phyloP scores from a whole-genome alignment of 495 filamentous ascomycete species.

The Hyaloscypha variabilis region DNA sequence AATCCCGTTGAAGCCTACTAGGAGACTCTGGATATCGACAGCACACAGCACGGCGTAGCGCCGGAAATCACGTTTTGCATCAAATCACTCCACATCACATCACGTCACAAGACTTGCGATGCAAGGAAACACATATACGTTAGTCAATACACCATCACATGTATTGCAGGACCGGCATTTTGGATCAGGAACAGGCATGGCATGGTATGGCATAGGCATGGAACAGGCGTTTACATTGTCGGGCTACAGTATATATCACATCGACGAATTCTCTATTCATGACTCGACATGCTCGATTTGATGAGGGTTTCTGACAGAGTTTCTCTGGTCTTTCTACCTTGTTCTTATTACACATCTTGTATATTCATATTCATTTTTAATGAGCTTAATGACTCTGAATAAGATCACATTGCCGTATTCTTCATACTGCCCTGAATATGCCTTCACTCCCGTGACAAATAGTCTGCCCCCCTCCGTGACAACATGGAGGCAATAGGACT shows the following conservation, averaged over 20 bases:
- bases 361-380: conserved; percentile 3
- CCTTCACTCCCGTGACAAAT: not conserved
- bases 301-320: not conserved
- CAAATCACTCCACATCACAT: not conserved
- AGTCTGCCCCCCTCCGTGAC: no score
- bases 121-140: not conserved
- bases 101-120: not conserved
- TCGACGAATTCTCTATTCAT: not conserved
- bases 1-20: conserved; percentile 16
- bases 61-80: conserved; percentile 3
- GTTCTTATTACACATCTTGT: conserved; percentile 4
- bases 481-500: no score
- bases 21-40: conserved; percentile 13
- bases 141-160: not conserved
- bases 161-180: not conserved
- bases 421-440: not conserved
- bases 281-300: not conserved
- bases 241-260: not conserved
- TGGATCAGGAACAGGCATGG: not conserved
- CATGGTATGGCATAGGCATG: not conserved
- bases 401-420: not conserved
- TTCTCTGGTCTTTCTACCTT: not conserved
- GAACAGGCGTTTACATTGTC: not conserved
- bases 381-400: not conserved
- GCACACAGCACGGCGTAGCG: not conserved